These are phyloP conservation scores for Phaseolus coccineus DNA, from an alignment of 331 rosid species.

Conservation along the genomic window DNA sequence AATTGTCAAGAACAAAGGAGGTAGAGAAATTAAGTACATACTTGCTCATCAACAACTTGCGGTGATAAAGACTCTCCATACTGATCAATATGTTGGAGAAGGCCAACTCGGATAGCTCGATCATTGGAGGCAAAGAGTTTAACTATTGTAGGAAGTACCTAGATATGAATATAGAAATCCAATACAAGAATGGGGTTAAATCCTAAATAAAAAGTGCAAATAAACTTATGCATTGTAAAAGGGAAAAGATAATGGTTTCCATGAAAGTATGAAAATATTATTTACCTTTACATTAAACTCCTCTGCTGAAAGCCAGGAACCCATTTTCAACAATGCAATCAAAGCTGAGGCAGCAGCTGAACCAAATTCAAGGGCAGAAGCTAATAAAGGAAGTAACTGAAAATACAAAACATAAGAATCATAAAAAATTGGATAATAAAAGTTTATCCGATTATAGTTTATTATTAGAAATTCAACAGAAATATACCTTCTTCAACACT, in stretches of 20 bases:
- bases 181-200: constrained; percentile 26
- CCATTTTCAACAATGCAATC: constrained; percentile 96
- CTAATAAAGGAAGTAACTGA: constrained; percentile 94
- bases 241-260: neutral
- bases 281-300: constrained; percentile 85
- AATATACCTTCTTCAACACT: constrained; percentile 76
- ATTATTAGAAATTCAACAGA: constrained; percentile 34
- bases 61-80: constrained; percentile 78
- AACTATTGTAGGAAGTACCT: constrained; percentile 79
- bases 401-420: constrained; percentile 41
- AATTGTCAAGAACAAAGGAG: constrained; percentile 24
- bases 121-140: constrained; percentile 89
- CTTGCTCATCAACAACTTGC: constrained; percentile 85
- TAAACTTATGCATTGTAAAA: neutral
- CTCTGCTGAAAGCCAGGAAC: constrained; percentile 95
- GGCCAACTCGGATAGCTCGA: constrained; percentile 81
- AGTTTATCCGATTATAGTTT: neutral
- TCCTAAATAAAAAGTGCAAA: constrained; percentile 20
- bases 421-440: constrained; percentile 36
- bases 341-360: constrained; percentile 99
- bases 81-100: constrained; percentile 87
- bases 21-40: constrained; percentile 40
- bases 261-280: constrained; percentile 32
- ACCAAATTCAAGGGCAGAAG: constrained; percentile 99
- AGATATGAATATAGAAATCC: constrained; percentile 19